Evolutionary conservation across 768 basidiomycete species (phyloP).

Genomic region (Austroboletus eburneus): DNA sequence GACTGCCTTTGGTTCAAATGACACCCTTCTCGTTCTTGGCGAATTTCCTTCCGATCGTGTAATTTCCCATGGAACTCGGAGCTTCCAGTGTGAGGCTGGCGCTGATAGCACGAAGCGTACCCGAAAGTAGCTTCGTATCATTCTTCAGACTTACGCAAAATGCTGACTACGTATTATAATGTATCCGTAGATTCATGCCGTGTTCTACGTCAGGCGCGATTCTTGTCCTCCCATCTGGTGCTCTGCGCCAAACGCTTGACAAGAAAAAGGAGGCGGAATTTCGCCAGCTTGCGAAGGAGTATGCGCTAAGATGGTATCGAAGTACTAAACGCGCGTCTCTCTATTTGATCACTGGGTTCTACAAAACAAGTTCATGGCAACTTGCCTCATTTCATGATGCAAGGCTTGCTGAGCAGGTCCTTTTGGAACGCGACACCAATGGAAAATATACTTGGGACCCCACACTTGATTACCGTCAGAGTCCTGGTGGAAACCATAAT

Average conservation of each 20-base stretch:
- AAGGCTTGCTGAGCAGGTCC: not conserved
- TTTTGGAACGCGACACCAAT: not conserved
- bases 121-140: no score
- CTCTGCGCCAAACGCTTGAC: not conserved
- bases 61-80: no score
- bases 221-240: no score
- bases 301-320: no score
- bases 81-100: no score
- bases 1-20: not conserved
- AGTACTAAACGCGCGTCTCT: not conserved
- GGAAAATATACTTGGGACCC: not conserved
- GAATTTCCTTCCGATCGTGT: no score
- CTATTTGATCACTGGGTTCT: constrained; percentile 6
- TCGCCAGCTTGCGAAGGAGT: not conserved
- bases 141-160: no score
- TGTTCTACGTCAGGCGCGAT: not conserved
- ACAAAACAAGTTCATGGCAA: not conserved
- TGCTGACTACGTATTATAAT: no score
- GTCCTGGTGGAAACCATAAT: not conserved
- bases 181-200: no score
- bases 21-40: no score
- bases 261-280: not conserved
- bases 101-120: no score
- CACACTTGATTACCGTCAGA: not conserved
- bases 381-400: constrained; percentile 1